Percentiles rank a stretch among this genome's conserved stretches.
Evolutionary conservation across 805 yeast species (phyloP).

Genomic region (Nakazawaea sp.): DNA sequence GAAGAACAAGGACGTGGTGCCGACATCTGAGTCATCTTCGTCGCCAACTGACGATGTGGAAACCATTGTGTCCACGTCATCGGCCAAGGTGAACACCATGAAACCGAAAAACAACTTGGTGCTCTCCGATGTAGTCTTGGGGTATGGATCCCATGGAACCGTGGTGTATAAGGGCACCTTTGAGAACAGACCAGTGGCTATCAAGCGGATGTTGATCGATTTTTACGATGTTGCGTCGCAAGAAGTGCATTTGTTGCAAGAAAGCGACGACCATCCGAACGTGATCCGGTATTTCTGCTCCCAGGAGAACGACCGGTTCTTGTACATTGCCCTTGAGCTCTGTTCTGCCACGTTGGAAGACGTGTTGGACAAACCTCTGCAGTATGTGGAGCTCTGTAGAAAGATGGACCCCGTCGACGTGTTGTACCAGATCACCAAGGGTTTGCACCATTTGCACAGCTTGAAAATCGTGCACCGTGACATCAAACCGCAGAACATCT

Average conservation of each 20-base stretch:
- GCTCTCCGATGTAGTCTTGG: constrained; percentile 71
- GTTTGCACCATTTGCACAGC: constrained; percentile 81
- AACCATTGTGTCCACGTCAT: background rate
- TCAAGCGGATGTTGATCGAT: constrained; percentile 87
- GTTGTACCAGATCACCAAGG: constrained; percentile 72
- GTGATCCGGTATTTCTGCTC: constrained; percentile 91
- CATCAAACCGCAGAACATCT: constrained; percentile 87
- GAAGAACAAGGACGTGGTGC: constrained; percentile 18
- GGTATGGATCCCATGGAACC: constrained; percentile 96
- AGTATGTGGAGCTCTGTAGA: constrained; percentile 27
- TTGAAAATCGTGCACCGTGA: constrained; percentile 92
- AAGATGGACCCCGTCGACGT: constrained; percentile 45
- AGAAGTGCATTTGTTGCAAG: constrained; percentile 81
- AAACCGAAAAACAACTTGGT: constrained; percentile 40
- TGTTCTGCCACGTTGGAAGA: constrained; percentile 89
- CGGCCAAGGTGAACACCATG: background rate
- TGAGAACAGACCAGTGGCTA: constrained; percentile 92
- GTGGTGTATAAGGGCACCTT: constrained; percentile 87
- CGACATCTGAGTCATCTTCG: background rate
- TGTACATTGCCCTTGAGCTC: constrained; percentile 88
- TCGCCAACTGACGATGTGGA: background rate
- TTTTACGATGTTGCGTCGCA: constrained; percentile 92
- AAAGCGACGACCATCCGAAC: constrained; percentile 95
- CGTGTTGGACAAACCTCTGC: constrained; percentile 52
- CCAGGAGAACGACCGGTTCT: constrained; percentile 80